phyloP scores from a whole-genome alignment of 164 flowering plant genomes.

The Vitis rupestris region DNA sequence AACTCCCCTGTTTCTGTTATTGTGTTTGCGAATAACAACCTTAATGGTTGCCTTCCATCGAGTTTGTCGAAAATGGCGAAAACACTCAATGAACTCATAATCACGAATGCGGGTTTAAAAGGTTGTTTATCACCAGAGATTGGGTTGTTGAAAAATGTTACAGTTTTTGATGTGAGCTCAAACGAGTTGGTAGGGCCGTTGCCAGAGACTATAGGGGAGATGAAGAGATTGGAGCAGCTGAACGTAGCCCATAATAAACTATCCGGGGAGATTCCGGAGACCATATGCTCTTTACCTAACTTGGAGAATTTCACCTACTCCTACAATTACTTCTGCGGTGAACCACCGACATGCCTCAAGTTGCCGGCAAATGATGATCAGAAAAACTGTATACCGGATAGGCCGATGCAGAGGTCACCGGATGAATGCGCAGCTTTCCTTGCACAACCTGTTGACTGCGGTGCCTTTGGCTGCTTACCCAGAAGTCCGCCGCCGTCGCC shows the following conservation, averaged over 20 bases:
- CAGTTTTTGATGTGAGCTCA: slow-evolving; percentile 50
- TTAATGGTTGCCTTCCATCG: slow-evolving; percentile 48
- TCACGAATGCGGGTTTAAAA: slow-evolving; percentile 28
- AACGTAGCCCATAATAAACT: slow-evolving; percentile 52
- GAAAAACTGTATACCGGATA: slow-evolving; percentile 43
- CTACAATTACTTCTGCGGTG: slow-evolving; percentile 41
- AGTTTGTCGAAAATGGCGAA: slow-evolving; percentile 35
- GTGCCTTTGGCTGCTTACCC: slow-evolving; percentile 31
- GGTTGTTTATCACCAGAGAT: slow-evolving; percentile 45
- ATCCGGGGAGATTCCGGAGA: slow-evolving; percentile 47
- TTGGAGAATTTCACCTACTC: slow-evolving; percentile 62
- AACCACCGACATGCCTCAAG: slow-evolving; percentile 34
- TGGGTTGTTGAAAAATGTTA: slow-evolving; percentile 32
- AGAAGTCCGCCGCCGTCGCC: slow-evolving; percentile 30
- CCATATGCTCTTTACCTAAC: slow-evolving; percentile 49
- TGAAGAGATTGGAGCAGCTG: slow-evolving; percentile 57
- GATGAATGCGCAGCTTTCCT: slow-evolving; percentile 39
- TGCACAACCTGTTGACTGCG: slow-evolving; percentile 35
- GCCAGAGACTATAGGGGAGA: slow-evolving; percentile 44
- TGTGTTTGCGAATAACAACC: slow-evolving; percentile 54
- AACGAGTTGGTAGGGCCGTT: slow-evolving; percentile 42
- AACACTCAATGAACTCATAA: slow-evolving; percentile 44
- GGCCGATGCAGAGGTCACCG: slow-evolving; percentile 43
- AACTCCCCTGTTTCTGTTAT: slow-evolving; percentile 68
- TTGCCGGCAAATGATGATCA: slow-evolving; percentile 35